phyloP scores from a whole-genome alignment of 257 asterid species.

The Solanum pimpinellifolium region DNA sequence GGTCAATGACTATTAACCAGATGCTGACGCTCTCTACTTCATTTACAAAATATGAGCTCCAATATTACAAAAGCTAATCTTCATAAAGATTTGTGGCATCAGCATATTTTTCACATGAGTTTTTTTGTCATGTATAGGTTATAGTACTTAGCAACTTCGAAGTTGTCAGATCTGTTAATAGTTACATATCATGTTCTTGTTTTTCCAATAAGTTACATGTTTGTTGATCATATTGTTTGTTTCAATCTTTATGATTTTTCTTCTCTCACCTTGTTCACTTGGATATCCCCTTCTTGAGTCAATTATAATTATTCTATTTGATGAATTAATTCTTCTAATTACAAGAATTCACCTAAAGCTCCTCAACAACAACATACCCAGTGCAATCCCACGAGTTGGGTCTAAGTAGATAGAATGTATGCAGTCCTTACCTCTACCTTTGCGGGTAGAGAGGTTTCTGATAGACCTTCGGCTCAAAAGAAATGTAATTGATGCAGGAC shows the following conservation, averaged over 20 bases:
- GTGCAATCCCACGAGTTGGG: neutral
- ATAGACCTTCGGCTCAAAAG: neutral
- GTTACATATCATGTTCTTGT: neutral
- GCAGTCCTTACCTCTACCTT: neutral
- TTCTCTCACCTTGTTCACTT: neutral
- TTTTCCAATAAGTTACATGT: conserved; percentile 5
- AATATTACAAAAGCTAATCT: conserved; percentile 34
- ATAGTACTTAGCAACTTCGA: neutral
- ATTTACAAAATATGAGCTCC: conserved; percentile 41
- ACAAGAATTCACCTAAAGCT: neutral
- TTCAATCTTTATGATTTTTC: conserved; percentile 6
- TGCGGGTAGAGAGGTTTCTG: neutral
- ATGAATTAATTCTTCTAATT: neutral
- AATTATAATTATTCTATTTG: neutral
- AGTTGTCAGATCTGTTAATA: neutral
- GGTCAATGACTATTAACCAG: conserved; percentile 76
- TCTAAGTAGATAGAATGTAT: neutral
- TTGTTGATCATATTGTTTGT: conserved; percentile 11
- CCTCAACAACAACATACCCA: neutral
- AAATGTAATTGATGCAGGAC: neutral
- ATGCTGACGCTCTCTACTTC: conserved; percentile 68
- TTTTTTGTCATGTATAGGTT: neutral
- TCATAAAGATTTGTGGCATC: neutral
- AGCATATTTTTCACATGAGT: conserved; percentile 1
- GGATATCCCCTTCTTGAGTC: neutral